Percentiles rank a stretch among this genome's conserved stretches.
These are phyloP conservation scores for Cladophialophora exuberans DNA, from an alignment of 2,329 filamentous ascomycete genomes.

Conservation along the genomic window DNA sequence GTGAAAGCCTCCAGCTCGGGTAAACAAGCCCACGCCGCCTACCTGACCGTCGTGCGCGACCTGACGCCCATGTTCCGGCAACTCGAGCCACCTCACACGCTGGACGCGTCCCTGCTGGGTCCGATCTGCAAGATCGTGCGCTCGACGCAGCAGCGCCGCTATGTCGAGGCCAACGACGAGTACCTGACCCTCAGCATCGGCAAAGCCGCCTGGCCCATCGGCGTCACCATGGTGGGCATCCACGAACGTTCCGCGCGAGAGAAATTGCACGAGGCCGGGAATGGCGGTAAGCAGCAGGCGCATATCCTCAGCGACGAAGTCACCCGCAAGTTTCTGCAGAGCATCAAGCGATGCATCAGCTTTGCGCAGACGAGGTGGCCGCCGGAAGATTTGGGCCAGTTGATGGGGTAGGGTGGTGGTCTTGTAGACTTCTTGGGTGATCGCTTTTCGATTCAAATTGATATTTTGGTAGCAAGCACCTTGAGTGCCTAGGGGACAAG, in stretches of 20 bases:
- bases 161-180: slow-evolving; percentile 95
- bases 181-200: slow-evolving; percentile 92
- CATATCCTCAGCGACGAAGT: slow-evolving; percentile 98
- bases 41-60: slow-evolving; percentile 84
- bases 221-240: slow-evolving; percentile 99
- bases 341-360: slow-evolving; percentile 93
- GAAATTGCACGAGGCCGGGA: slow-evolving; percentile 82
- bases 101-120: slow-evolving; percentile 76
- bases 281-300: slow-evolving; percentile 68
- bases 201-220: slow-evolving; percentile 97
- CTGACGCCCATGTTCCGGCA: slow-evolving; percentile 88
- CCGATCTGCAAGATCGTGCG: slow-evolving; percentile 90
- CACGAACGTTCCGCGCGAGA: slow-evolving; percentile 95
- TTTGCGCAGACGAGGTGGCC: slow-evolving; percentile 98
- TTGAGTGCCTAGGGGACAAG: background rate
- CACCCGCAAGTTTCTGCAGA: slow-evolving; percentile 94
- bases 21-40: slow-evolving; percentile 78
- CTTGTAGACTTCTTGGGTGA: no score
- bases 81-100: slow-evolving; percentile 77
- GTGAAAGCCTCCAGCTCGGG: slow-evolving; percentile 76
- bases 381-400: slow-evolving; percentile 84
- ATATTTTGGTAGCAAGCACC: background rate
- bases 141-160: slow-evolving; percentile 84
- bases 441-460: background rate
- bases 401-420: slow-evolving; percentile 70